A percentile compares a stretch with the other conserved stretches of the same genome.
phyloP scores from a whole-genome alignment of 805 yeast genomes.

The Kluyveromyces aestuarii region DNA sequence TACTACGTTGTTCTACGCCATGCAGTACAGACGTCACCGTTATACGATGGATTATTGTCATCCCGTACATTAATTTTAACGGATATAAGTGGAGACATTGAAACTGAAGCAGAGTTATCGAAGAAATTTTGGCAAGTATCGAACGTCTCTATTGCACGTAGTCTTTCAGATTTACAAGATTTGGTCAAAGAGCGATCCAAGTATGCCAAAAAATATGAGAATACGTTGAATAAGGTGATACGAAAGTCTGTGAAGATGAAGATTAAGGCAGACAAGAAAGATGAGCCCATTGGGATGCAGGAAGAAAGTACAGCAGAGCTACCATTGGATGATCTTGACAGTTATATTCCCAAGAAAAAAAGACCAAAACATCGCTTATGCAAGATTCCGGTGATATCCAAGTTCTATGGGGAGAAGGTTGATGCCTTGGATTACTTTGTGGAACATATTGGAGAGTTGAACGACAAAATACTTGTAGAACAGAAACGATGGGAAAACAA shows the following conservation, averaged over 20 bases:
- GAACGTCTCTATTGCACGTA: constrained; percentile 55
- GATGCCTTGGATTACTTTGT: constrained; percentile 70
- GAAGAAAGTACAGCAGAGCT: constrained; percentile 29
- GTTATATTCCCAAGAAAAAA: constrained; percentile 63
- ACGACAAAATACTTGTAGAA: constrained; percentile 47
- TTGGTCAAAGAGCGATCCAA: constrained; percentile 55
- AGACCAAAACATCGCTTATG: constrained; percentile 76
- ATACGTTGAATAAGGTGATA: constrained; percentile 50
- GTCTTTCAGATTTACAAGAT: constrained; percentile 47
- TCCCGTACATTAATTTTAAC: constrained; percentile 68
- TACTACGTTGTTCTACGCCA: constrained; percentile 67
- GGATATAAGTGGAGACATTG: constrained; percentile 45
- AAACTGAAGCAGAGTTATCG: constrained; percentile 42
- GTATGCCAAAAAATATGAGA: constrained; percentile 52
- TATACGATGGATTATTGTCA: constrained; percentile 58
- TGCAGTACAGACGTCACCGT: constrained; percentile 62
- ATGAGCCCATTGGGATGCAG: constrained; percentile 28
- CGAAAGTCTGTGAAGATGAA: constrained; percentile 50
- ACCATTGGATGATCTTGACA: constrained; percentile 46
- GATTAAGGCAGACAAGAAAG: constrained; percentile 49
- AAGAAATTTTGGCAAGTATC: constrained; percentile 55
- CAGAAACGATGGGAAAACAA: constrained; percentile 47
- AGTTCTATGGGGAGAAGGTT: constrained; percentile 70
- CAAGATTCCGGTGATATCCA: constrained; percentile 30
- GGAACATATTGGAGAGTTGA: constrained; percentile 58